Base-by-base conservation (phyloP, 768 basidiomycete genomes). In the Mycena polygramma region DNA sequence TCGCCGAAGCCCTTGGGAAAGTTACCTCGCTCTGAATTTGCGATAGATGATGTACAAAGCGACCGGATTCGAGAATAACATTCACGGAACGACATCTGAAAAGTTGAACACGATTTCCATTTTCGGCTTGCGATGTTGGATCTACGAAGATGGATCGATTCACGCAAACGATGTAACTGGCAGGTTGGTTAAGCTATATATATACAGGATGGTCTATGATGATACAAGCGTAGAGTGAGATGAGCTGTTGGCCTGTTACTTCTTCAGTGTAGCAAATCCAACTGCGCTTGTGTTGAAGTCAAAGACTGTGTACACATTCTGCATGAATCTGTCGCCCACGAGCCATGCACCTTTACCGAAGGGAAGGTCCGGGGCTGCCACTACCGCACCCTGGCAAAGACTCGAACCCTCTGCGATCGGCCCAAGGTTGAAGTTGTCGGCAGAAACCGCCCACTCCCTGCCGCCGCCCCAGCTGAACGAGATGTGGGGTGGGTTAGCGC, bases 381-480 rank as follows among this genome's bases (percentile, higher is more conserved):
- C 83, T 73, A 92, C 85, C 5, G 88, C 88, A 41, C 89, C 88
- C 1, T 84, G 76, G 74, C 92, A 79, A 7, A 58, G 35, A 46
- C 51, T 88, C 54, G 82, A 79, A 20, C 89, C 89, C 57, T 85
- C 65, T 61, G 79, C 81, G 58, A 73, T 68, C 70, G 17, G 26
- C 7, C 88, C 76, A 24, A 88, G 65, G 26, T 89, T 88, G 58
- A 78, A 76, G 45, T 49, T 76, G 14, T 80, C 68, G 57, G 87
- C 81, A 5, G 85, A 82, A 69, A 91, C 89, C 35, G 80, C 45
- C 76, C 79, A 84, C 0, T 74, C 59, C 55, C 77, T 72, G 26
- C 79, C 80, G 26, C 79, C 80, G 66, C 82, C 82, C 75, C 85
- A 84, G 24, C 75, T 76, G 73, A 87, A 78, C 2, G 76, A 67